Conservation (phyloP, 2,329 filamentous ascomycete genomes). For the Sporothrix pallida region DNA sequence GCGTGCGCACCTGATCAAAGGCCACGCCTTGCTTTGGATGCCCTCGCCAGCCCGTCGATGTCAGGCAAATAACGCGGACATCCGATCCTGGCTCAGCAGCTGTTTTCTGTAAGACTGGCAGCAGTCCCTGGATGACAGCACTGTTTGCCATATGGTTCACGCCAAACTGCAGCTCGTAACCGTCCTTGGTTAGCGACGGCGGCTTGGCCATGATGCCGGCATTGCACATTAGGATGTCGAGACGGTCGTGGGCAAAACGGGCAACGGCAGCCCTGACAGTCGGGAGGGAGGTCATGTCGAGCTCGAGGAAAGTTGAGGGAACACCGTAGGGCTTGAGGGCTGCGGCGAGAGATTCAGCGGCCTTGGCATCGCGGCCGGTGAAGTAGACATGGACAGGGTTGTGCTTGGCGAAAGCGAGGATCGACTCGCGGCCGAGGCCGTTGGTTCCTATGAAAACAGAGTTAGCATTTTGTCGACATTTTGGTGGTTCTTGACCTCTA, state of each 20-base stretch:
- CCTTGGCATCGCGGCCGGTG: constrained; percentile 47
- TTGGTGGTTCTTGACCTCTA: too few species aligned
- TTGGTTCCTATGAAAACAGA: constrained; percentile 44
- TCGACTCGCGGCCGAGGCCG: constrained; percentile 56
- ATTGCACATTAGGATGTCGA: constrained; percentile 55
- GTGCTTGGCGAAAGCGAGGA: constrained; percentile 52
- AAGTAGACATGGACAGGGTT: constrained; percentile 43
- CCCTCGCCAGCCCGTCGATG: constrained; percentile 38
- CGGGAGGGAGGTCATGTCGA: constrained; percentile 50
- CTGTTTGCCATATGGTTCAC: constrained; percentile 55
- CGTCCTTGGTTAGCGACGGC: constrained; percentile 48
- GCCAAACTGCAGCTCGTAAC: constrained; percentile 54
- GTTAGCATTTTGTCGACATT: background rate
- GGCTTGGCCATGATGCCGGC: constrained; percentile 51
- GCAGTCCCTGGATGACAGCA: constrained; percentile 48
- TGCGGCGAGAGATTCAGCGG: constrained; percentile 43
- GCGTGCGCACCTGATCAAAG: constrained; percentile 41
- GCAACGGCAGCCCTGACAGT: constrained; percentile 47
- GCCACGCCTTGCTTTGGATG: constrained; percentile 39
- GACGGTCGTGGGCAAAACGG: constrained; percentile 44
- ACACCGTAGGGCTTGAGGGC: constrained; percentile 41
- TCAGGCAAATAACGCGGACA: constrained; percentile 42
- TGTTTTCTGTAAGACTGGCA: constrained; percentile 40
- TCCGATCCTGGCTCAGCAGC: constrained; percentile 38
- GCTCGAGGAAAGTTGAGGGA: constrained; percentile 45